Evolutionary conservation across 1,139 yeast genomes (phyloP), one percentile per base, ranked within the genome.

Genomic region (Meyerozyma athensensis): DNA sequence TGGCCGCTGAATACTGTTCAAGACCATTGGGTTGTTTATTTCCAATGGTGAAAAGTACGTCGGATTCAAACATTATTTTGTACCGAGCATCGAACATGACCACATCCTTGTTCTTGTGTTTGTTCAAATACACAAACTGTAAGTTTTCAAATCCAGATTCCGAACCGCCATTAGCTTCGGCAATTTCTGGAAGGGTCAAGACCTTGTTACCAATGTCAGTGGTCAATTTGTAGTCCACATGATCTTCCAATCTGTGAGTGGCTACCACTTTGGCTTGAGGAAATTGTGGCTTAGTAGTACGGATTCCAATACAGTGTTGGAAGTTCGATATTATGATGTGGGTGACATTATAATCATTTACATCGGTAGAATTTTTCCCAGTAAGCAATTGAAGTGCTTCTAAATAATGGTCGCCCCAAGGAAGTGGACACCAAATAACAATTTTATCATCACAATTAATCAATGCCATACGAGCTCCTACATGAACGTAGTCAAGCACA

Each of bases 381-480:
- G 64, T 54, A 32, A 67, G 57, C 19, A 61, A 50, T 30, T 65
- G 52, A 26, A 77, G 50, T 2, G 67, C 61, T 21, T 61, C 58
- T 22, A 66, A 53, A 5, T 74, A 72, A 24, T 58, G 65, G 5
- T 66, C 63, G 1, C 79, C 76, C 48, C 68, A 74, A 1, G 87
- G 87, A 34, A 81, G 66, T 1, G 86, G 80, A 3, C 80, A 72
- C 73, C 80, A 77, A 8, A 81, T 73, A 8, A 77, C 57, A 17
- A 79, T 59, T 34, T 61, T 55, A 36, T 58, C 54, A 28, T 65
- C 53, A 39, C 61, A 51, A 36, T 71, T 59, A 42, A 69, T 53
- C 6, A 79, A 56, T 0, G 85, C 74, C 75, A 77, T 71, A 42
- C 87, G 63, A 12, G 75, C 81, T 17, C 89, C 89, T 44, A 81